A percentile compares a stretch with the other conserved stretches of the same genome.
phyloP scores from a whole-genome alignment of 176 grass and related monocot species.

The Triticum timopheevii region DNA sequence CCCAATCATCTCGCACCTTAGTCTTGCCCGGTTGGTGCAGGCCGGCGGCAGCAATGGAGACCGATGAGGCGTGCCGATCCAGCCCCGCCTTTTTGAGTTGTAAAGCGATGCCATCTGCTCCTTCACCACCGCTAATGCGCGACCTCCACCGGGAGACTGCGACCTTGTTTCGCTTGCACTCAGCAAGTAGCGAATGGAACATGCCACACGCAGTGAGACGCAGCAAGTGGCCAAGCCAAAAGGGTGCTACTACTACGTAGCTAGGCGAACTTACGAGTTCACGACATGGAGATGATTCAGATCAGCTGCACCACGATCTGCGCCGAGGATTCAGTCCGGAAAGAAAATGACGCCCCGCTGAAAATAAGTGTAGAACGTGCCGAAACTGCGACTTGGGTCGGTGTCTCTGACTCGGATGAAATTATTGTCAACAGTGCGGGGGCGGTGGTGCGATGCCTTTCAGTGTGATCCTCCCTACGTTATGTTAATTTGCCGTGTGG shows the following conservation, averaged over 20 bases:
- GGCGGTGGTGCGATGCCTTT: background rate
- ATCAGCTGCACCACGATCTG: constrained; percentile 16
- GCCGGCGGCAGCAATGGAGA: constrained; percentile 23
- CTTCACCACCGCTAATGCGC: constrained; percentile 21
- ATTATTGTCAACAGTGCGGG: constrained; percentile 28
- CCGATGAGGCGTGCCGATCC: background rate
- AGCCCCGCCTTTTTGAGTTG: constrained; percentile 31
- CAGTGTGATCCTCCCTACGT: background rate
- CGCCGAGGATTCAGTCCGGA: constrained; percentile 34
- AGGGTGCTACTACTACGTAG: too few species aligned
- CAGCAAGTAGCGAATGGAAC: background rate
- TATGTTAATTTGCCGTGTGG: constrained; percentile 34
- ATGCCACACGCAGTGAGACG: background rate
- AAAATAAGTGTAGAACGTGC: constrained; percentile 21
- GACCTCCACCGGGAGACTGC: background rate
- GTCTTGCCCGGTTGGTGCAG: constrained; percentile 32
- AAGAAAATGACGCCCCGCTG: constrained; percentile 25
- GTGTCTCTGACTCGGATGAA: constrained; percentile 1
- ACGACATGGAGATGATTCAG: background rate
- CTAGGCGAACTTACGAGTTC: too few species aligned
- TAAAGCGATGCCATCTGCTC: constrained; percentile 25
- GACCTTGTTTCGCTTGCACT: background rate
- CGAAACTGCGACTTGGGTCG: background rate
- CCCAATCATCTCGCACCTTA: constrained; percentile 5
- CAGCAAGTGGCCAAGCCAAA: background rate